Evolutionary conservation across 495 filamentous ascomycete genomes (phyloP), one percentile per base, ranked within the genome.

Genomic region (Geoglossum glabrum): DNA sequence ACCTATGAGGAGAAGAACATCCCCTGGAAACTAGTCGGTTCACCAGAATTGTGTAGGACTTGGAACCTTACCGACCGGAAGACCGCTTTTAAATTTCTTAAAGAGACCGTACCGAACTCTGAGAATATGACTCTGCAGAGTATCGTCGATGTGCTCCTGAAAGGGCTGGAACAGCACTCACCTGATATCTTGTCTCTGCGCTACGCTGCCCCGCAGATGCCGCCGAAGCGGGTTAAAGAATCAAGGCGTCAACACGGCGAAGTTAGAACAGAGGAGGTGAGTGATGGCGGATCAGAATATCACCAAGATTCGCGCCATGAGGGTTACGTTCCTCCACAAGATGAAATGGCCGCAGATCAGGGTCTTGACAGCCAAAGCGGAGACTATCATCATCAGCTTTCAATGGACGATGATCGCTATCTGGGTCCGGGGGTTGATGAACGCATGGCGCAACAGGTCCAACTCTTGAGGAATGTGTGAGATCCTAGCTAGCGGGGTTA

Each of bases 1-100:
- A 58, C 56, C 25, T 46, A 45, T 19, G 56, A 58, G 30, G 56
- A 58, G n/a, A 50, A 45, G 45, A 58, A 58, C 26, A 58, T 58
- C 21, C 56, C 56, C 27, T 58, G 56, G 56, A 58, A 58, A 33
- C 21, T 58, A 15, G 45, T 58, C 13, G 56, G 56, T 25, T 45
- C 36, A 3, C 38, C 36, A 15, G 56, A 58, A n/a, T 58, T 50
- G 13, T 45, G 56, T 31, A 33, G 10, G 23, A 58, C 17, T 11
- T 58, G 56, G 56, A 58, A 23, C 9, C 25, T 45, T 2, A 50
- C 56, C 19, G 56, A 58, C 40, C 56, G 56, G 19, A 58, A 58
- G 30, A 31, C 27, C 8, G 56, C 56, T n/a, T 58, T 27, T 38
- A 45, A 58, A 21, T 31, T 40, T 36, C 33, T 58, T 13, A 58